Conservation (phyloP, 176 grass and related monocot species). For the Chloris gayana region DNA sequence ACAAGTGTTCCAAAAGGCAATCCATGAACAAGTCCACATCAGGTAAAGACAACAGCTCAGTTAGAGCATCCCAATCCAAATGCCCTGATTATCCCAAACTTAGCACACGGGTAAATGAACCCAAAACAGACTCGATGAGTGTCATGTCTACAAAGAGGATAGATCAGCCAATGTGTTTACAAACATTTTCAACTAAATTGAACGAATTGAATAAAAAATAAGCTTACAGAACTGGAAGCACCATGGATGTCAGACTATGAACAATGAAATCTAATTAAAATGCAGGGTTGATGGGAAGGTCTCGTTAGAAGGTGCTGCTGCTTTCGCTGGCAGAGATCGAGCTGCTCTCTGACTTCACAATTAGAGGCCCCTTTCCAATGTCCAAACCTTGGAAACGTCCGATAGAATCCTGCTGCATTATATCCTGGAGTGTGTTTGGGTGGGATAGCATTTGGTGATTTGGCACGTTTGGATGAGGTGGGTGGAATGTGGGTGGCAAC, state of each 20-base stretch:
- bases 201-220: conserved; percentile 89
- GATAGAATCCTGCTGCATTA: conserved; percentile 80
- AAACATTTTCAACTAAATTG: conserved; percentile 64
- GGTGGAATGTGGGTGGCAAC: conserved; percentile 60
- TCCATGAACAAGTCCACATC: conserved; percentile 21
- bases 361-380: conserved; percentile 68
- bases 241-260: conserved; percentile 73
- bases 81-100: conserved; percentile 47
- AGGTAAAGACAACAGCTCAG: conserved; percentile 23
- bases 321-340: conserved; percentile 84
- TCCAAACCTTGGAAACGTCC: conserved; percentile 80
- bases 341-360: conserved; percentile 88
- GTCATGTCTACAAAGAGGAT: conserved; percentile 42
- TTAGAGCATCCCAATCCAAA: conserved; percentile 28
- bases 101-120: conserved; percentile 45
- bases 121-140: conserved; percentile 32
- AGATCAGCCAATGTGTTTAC: conserved; percentile 43
- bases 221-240: conserved; percentile 51
- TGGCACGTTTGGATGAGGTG: conserved; percentile 53
- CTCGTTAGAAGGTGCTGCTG: conserved; percentile 84
- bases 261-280: conserved; percentile 67
- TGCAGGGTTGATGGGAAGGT: conserved; percentile 40
- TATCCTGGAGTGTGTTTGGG: conserved; percentile 66
- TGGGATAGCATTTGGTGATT: conserved; percentile 62
- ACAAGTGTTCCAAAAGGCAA: conserved; percentile 15